Conservation (phyloP, 2,329 filamentous ascomycete species). For the Penicillium fuscoglaucum region DNA sequence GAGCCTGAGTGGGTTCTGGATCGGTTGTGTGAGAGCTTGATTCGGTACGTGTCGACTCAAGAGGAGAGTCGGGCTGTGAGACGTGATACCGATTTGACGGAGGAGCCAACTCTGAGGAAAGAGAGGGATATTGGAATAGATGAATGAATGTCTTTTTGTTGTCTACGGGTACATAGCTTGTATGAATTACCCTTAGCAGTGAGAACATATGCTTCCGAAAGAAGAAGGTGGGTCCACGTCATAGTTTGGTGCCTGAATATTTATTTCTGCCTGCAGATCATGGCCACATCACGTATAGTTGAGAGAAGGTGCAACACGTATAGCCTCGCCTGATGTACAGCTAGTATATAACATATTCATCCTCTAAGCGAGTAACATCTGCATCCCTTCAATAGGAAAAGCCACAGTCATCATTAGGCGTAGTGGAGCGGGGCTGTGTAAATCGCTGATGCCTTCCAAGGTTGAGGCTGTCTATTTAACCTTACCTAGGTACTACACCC, state of each 20-base stretch:
- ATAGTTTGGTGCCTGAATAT: neutral
- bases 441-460: neutral
- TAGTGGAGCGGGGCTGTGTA: neutral
- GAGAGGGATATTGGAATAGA: slow-evolving; percentile 28
- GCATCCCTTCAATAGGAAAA: neutral
- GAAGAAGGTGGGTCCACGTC: neutral
- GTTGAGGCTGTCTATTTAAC: neutral
- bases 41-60: slow-evolving; percentile 43
- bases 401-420: neutral
- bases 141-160: slow-evolving; percentile 7
- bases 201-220: neutral
- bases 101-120: slow-evolving; percentile 26
- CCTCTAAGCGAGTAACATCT: neutral
- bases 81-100: slow-evolving; percentile 2
- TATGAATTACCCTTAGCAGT: neutral
- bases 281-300: too few species aligned
- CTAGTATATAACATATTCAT: neutral
- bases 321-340: neutral
- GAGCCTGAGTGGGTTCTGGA: slow-evolving; percentile 69
- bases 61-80: slow-evolving; percentile 15
- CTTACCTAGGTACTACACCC: neutral
- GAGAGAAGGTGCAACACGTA: too few species aligned
- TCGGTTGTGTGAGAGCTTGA: slow-evolving; percentile 64
- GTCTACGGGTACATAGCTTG: neutral
- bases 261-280: neutral